Percentiles rank a stretch among this genome's conserved stretches.
These are phyloP conservation scores for Lasiosphaeria miniovina DNA, from an alignment of 495 filamentous ascomycete species.

Conservation along the genomic window DNA sequence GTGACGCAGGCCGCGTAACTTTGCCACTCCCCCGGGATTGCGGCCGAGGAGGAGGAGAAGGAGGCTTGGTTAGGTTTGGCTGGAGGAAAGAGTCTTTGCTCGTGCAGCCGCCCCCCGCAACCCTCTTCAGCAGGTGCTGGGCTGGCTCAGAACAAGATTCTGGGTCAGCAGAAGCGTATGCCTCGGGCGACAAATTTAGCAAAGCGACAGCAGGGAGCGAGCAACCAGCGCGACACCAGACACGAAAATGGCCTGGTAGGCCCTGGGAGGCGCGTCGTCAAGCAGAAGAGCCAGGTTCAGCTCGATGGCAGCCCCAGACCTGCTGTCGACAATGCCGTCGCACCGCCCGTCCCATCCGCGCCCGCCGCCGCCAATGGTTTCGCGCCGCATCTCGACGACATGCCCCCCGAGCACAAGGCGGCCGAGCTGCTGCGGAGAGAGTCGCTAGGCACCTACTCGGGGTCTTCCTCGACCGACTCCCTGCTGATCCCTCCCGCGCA, in stretches of 20 bases:
- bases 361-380: slow-evolving; percentile 37
- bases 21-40: slow-evolving; percentile 4
- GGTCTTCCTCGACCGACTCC: slow-evolving; percentile 50
- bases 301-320: slow-evolving; percentile 33
- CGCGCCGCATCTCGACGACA: slow-evolving; percentile 37
- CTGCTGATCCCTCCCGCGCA: slow-evolving; percentile 32
- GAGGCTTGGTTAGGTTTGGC: neutral
- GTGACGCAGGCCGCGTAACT: slow-evolving; percentile 11
- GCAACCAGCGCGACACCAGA: slow-evolving; percentile 69
- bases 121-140: slow-evolving; percentile 20
- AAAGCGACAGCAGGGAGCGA: slow-evolving; percentile 64
- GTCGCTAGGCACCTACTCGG: slow-evolving; percentile 47
- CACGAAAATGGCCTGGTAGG: slow-evolving; percentile 86
- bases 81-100: neutral
- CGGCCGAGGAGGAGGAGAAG: neutral
- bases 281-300: slow-evolving; percentile 48
- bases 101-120: slow-evolving; percentile 6
- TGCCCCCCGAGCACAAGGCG: slow-evolving; percentile 38
- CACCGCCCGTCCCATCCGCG: slow-evolving; percentile 38
- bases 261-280: slow-evolving; percentile 74
- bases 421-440: slow-evolving; percentile 39
- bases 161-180: slow-evolving; percentile 60
- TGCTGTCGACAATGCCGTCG: slow-evolving; percentile 30
- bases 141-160: slow-evolving; percentile 51
- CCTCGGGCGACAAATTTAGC: slow-evolving; percentile 64